These are phyloP conservation scores for Diaporthe australafricana DNA, from an alignment of 2,329 filamentous ascomycete genomes.

Conservation along the genomic window DNA sequence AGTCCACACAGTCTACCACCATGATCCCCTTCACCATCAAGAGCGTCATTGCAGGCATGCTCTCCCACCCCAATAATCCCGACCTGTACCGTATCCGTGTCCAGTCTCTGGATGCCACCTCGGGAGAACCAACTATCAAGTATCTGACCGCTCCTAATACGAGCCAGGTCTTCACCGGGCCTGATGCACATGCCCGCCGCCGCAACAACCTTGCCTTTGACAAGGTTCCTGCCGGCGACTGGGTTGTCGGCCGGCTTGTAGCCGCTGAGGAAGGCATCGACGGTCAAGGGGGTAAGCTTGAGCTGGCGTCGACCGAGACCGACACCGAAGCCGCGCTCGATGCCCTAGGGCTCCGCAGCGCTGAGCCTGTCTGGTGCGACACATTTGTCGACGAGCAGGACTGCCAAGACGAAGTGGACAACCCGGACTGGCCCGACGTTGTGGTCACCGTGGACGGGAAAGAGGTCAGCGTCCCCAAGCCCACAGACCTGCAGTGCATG, in stretches of 20 bases:
- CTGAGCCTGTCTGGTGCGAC: background rate
- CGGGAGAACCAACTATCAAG: background rate
- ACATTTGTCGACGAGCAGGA: background rate
- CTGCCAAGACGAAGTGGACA: background rate
- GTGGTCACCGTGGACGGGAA: background rate
- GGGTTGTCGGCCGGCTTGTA: conserved; percentile 14
- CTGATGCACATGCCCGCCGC: background rate
- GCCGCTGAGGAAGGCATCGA: background rate
- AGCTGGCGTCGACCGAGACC: conserved; percentile 5
- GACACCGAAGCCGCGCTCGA: background rate
- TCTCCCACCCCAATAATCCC: background rate
- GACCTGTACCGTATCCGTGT: conserved; percentile 11
- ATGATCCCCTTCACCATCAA: background rate
- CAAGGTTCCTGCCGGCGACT: conserved; percentile 16
- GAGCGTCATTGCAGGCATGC: background rate
- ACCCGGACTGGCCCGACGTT: background rate
- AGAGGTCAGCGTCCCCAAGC: background rate
- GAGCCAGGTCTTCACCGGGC: background rate
- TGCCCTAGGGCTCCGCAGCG: background rate
- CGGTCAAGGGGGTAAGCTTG: conserved; percentile 12
- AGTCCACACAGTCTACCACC: background rate
- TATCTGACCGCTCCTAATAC: background rate
- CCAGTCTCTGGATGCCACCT: background rate
- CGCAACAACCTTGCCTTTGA: conserved; percentile 9
- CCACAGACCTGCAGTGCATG: background rate